Evolutionary conservation across 2,329 filamentous ascomycete genomes (phyloP).

Genomic region (Immersiporthe knoxdaviesiana): DNA sequence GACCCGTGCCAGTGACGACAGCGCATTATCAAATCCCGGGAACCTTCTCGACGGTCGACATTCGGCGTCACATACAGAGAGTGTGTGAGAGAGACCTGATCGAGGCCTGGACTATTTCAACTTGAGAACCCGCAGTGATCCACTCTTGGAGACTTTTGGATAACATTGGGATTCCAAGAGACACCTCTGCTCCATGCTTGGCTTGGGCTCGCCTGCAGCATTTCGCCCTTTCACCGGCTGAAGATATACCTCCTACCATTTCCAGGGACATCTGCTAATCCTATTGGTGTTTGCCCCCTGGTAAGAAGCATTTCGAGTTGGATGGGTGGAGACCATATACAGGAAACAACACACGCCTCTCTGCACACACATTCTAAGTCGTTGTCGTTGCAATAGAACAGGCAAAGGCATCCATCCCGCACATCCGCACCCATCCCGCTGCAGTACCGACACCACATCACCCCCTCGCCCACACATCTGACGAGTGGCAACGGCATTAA

Average conservation of each 20-base stretch:
- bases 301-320: background rate
- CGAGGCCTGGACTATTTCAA: background rate
- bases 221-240: background rate
- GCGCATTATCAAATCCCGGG: background rate
- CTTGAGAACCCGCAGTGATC: background rate
- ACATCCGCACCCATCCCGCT: background rate
- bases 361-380: background rate
- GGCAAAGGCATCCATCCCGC: background rate
- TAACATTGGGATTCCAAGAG: background rate
- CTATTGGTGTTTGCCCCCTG: background rate
- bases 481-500: background rate
- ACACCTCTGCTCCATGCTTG: background rate
- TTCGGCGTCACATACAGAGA: background rate
- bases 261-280: background rate
- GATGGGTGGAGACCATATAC: conserved; percentile 1
- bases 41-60: background rate
- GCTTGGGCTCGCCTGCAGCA: background rate
- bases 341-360: background rate
- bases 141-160: background rate
- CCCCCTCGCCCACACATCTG: background rate
- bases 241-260: background rate
- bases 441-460: background rate
- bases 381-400: background rate
- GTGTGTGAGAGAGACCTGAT: background rate
- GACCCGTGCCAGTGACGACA: background rate